Evolutionary conservation across 805 yeast species (phyloP).

Genomic region (Nakazawaea wyomingensis): DNA sequence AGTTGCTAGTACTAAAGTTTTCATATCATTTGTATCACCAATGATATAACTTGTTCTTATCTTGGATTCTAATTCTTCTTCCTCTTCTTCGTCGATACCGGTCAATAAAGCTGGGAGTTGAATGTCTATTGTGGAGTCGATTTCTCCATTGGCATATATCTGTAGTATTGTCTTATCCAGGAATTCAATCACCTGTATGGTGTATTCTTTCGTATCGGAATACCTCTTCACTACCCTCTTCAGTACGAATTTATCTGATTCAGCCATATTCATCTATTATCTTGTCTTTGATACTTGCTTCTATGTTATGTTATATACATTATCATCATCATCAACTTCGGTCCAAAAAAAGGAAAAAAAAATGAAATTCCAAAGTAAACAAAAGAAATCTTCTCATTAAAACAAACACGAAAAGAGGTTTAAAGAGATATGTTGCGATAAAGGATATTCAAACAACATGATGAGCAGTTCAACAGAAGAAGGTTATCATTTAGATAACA

Average conservation of each 20-base stretch:
- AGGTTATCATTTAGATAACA: constrained; percentile 1
- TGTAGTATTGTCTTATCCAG: constrained; percentile 7
- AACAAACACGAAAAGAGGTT: neutral
- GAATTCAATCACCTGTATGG: constrained; percentile 1
- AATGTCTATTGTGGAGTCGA: constrained; percentile 9
- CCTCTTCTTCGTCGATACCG: constrained; percentile 17
- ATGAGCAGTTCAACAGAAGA: neutral
- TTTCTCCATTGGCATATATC: constrained; percentile 9
- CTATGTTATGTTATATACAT: no score
- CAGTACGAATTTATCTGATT: neutral
- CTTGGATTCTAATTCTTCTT: constrained; percentile 2
- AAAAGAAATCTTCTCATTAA: no score
- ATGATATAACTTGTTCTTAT: constrained; percentile 7
- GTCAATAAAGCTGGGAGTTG: constrained; percentile 34
- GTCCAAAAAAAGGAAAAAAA: constrained; percentile 1
- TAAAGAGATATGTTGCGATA: neutral
- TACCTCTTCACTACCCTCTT: neutral
- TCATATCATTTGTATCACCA: constrained; percentile 36
- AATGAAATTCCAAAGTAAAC: neutral
- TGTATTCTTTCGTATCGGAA: neutral
- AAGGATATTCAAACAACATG: no score
- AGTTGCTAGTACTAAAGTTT: constrained; percentile 41
- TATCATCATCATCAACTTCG: no score
- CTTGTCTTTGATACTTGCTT: no score
- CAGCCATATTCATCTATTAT: no score